Percentiles rank a stretch among this genome's conserved stretches.
Evolutionary conservation across 257 asterid genomes (phyloP).

Genomic region (Ilex asprella): DNA sequence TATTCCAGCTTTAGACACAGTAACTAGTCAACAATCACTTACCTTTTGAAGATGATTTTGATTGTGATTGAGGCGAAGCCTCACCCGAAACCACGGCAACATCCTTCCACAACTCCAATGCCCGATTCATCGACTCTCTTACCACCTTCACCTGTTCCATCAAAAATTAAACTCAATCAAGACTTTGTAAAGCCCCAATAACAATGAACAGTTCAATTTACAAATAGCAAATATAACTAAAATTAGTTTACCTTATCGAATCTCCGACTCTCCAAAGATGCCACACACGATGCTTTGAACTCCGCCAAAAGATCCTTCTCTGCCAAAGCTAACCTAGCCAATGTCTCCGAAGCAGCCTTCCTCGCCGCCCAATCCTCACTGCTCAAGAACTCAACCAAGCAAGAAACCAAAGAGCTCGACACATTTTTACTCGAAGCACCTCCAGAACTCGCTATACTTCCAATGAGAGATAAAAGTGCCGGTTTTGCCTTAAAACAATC

Average conservation of each 20-base stretch:
- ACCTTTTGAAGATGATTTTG: slow-evolving; percentile 50
- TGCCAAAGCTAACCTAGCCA: slow-evolving; percentile 46
- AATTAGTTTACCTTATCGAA: slow-evolving; percentile 60
- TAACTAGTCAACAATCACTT: background rate
- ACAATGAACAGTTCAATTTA: background rate
- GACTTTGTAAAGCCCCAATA: background rate
- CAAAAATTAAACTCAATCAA: background rate
- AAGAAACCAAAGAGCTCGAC: slow-evolving; percentile 33
- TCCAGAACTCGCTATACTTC: slow-evolving; percentile 43
- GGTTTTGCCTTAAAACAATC: slow-evolving; percentile 67
- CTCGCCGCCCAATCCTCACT: slow-evolving; percentile 80
- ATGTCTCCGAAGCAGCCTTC: slow-evolving; percentile 77
- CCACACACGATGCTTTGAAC: slow-evolving; percentile 40
- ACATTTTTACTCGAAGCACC: slow-evolving; percentile 38
- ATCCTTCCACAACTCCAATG: slow-evolving; percentile 65
- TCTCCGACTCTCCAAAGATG: slow-evolving; percentile 54
- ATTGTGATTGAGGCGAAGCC: slow-evolving; percentile 23
- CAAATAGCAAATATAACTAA: too few relatives aligned
- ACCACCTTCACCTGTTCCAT: slow-evolving; percentile 62
- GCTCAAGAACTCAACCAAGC: slow-evolving; percentile 51
- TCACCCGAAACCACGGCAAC: slow-evolving; percentile 35
- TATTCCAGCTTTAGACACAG: background rate
- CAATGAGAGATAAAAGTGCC: slow-evolving; percentile 41
- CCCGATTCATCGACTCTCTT: slow-evolving; percentile 81
- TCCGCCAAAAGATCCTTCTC: slow-evolving; percentile 38